phyloP scores from a whole-genome alignment of 1,284 basidiomycete genomes.

The Vanrija sp. region DNA sequence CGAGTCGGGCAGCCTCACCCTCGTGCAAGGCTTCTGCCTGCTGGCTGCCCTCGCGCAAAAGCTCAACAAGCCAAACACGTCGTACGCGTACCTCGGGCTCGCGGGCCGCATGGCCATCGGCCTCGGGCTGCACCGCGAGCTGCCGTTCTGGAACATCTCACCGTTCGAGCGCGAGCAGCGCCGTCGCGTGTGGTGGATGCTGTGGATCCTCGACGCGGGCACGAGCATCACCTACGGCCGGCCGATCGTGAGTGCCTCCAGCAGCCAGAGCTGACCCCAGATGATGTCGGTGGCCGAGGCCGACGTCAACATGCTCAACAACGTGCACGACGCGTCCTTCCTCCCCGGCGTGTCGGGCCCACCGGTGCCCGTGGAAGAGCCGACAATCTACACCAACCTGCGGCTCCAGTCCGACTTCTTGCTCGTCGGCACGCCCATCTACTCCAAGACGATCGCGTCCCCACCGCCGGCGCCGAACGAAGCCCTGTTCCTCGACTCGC shows the following conservation, averaged over 20 bases:
- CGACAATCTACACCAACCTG: slow-evolving; percentile 19
- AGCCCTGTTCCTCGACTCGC: slow-evolving; percentile 14
- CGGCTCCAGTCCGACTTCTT: slow-evolving; percentile 18
- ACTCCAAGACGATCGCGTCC: slow-evolving; percentile 16
- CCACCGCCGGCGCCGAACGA: slow-evolving; percentile 15
- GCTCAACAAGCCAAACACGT: slow-evolving; percentile 12
- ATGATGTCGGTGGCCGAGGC: slow-evolving; percentile 9
- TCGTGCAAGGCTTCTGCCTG: slow-evolving; percentile 13
- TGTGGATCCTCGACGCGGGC: slow-evolving; percentile 17
- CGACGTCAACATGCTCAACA: slow-evolving; percentile 16
- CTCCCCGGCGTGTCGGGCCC: slow-evolving; percentile 13
- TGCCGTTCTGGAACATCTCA: slow-evolving; percentile 6
- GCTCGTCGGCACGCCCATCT: slow-evolving; percentile 13
- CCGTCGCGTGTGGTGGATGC: slow-evolving; percentile 18
- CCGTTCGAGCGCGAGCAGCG: slow-evolving; percentile 19
- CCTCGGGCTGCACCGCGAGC: slow-evolving; percentile 21
- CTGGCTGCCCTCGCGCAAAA: slow-evolving; percentile 16
- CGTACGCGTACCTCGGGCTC: slow-evolving; percentile 16
- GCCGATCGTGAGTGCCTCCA: slow-evolving; percentile 51
- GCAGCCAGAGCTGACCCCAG: background rate
- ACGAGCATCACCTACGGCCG: slow-evolving; percentile 22
- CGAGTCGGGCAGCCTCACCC: slow-evolving; percentile 12
- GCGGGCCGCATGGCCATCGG: slow-evolving; percentile 19
- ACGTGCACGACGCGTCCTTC: slow-evolving; percentile 17
- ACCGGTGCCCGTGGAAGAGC: slow-evolving; percentile 5